Conservation (phyloP, 2,329 filamentous ascomycete genomes). For the Aureobasidium zeae region DNA sequence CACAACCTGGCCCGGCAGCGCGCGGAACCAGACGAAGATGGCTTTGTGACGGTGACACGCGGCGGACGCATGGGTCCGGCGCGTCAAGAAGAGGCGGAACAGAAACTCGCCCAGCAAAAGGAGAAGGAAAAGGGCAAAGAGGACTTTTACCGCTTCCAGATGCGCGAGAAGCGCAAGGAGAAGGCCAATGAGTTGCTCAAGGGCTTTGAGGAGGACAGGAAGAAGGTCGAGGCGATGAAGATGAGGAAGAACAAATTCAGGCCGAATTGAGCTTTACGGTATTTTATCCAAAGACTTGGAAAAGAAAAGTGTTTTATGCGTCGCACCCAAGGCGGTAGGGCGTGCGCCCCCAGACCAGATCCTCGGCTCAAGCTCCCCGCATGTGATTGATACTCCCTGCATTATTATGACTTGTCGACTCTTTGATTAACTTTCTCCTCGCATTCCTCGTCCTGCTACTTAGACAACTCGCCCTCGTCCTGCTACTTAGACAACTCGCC, state of each 20-base stretch:
- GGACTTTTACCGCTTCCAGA: constrained; percentile 80
- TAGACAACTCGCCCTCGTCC: background rate
- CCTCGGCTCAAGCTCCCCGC: constrained; percentile 7
- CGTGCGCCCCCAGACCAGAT: background rate
- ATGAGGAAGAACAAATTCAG: constrained; percentile 55
- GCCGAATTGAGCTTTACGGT: too few species aligned
- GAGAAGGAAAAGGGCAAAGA: constrained; percentile 54
- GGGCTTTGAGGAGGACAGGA: constrained; percentile 68
- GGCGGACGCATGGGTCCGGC: constrained; percentile 68
- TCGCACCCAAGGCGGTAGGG: too few species aligned
- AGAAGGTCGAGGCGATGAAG: constrained; percentile 61
- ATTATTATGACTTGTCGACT: too few species aligned
- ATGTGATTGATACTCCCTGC: constrained; percentile 11
- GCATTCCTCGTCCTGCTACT: too few species aligned
- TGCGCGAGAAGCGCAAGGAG: constrained; percentile 67
- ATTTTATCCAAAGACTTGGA: too few species aligned
- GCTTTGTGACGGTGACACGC: constrained; percentile 83
- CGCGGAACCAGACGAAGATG: constrained; percentile 83
- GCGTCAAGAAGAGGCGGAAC: constrained; percentile 59
- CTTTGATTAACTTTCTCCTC: background rate
- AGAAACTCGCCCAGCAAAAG: constrained; percentile 52
- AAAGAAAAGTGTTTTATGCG: too few species aligned
- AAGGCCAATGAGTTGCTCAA: constrained; percentile 59
- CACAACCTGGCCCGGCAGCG: constrained; percentile 53
- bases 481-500: background rate